Percentiles rank a stretch among this genome's conserved stretches.
Evolutionary conservation across 805 yeast genomes (phyloP).

Genomic region (Candida adriatica): DNA sequence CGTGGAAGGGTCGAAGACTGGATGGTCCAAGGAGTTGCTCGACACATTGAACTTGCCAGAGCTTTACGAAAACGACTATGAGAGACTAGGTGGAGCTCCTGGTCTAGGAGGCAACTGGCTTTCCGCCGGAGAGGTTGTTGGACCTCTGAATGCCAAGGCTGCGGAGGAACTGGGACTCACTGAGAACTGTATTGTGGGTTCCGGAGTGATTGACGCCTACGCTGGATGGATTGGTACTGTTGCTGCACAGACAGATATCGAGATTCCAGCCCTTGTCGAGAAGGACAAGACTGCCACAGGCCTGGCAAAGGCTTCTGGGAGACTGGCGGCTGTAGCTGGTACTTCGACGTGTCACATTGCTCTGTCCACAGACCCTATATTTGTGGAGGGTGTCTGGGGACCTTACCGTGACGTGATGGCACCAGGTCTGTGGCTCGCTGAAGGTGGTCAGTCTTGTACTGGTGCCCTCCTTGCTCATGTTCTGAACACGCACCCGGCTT

Average conservation of each 20-base stretch:
- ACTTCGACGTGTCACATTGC: slow-evolving; percentile 96
- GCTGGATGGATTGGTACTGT: slow-evolving; percentile 99
- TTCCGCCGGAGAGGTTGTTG: slow-evolving; percentile 88
- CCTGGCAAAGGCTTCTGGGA: slow-evolving; percentile 62
- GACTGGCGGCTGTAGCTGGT: slow-evolving; percentile 97
- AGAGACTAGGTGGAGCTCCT: slow-evolving; percentile 78
- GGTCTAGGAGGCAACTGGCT: slow-evolving; percentile 64
- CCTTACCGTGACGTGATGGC: slow-evolving; percentile 92
- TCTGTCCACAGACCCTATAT: slow-evolving; percentile 74
- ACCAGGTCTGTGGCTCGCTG: slow-evolving; percentile 91
- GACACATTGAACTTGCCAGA: slow-evolving; percentile 65
- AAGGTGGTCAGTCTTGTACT: slow-evolving; percentile 98
- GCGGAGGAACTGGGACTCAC: slow-evolving; percentile 84
- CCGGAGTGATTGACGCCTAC: slow-evolving; percentile 96
- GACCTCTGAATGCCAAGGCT: slow-evolving; percentile 55
- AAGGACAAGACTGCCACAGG: slow-evolving; percentile 39
- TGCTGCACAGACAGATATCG: slow-evolving; percentile 72
- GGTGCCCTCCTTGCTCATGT: slow-evolving; percentile 92
- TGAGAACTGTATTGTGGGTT: slow-evolving; percentile 75
- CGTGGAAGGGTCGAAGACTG: slow-evolving; percentile 76
- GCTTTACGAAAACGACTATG: slow-evolving; percentile 67
- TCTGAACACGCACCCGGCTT: slow-evolving; percentile 83
- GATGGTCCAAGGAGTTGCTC: slow-evolving; percentile 86
- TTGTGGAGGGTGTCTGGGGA: slow-evolving; percentile 98
- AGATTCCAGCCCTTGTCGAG: slow-evolving; percentile 41